Base-by-base conservation (phyloP, 73 alveolate genomes). In the Durusdinium trenchii region DNA sequence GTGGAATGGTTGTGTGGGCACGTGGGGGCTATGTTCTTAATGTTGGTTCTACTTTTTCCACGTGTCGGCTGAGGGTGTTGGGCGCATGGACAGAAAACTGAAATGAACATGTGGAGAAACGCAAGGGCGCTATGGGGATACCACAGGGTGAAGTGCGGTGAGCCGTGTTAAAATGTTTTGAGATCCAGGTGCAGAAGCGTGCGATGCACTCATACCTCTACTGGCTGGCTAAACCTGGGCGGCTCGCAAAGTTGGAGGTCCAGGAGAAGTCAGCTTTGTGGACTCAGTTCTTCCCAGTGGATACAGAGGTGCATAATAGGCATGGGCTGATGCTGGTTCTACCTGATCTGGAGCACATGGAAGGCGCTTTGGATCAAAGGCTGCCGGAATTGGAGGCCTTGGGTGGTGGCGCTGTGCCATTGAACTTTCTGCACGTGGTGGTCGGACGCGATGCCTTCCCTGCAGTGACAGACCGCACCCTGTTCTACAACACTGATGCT, bases 201-300 rank as follows among this genome's bases (percentile, higher is more conserved):
- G 89, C 90, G 48, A 69, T 91, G 90, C 98, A 69, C 60, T 54
- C 98, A 47, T 91, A 91, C 89, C 87, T 91, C 40, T 42, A 57
- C 76, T 91, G 98, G 98, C 78, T 91, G 57, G 89, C 90, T 0
- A 89, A 87, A 38, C 98, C 98, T 6, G 48, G 90, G 40, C 98
- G n/a, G 43, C 54, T 67, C 51, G 40, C 84, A 16, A 61, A 87
- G 36, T 52, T 90, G 96, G 61, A 32, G 51, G 42, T 64, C 76
- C 94, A 51, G 42, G 95, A 57, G 57, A 91, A 67, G 57, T 16
- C 79, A n/a, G 98, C 98, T 23, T 20, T n/a, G 2, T 91, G 98
- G 98, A 91, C 98, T 0, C 98, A 91, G 78, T 91, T 91, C 90
- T 91, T 91, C 79, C 98, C 98, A 0, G 98, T 91, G 90, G 60